Percentiles rank a stretch among this genome's conserved stretches.
Conservation (phyloP, 2,329 filamentous ascomycete genomes). For the Annulohypoxylon truncatum region DNA sequence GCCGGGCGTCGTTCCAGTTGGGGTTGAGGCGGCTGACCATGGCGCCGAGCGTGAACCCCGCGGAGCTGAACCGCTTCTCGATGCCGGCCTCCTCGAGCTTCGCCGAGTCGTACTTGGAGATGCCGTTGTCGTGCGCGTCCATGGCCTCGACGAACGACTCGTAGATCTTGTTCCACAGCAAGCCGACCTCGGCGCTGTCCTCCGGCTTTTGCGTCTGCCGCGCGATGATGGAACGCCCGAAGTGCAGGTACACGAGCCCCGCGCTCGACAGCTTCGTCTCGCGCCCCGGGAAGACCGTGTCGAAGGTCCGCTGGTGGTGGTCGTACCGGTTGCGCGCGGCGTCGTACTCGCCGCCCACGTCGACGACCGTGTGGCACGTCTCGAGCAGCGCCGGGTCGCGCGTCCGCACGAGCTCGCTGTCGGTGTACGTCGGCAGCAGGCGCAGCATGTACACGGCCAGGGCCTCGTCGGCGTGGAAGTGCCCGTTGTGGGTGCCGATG, state of each 20-base stretch:
- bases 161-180: conserved; percentile 91
- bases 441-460: conserved; percentile 96
- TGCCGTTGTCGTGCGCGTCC: conserved; percentile 97
- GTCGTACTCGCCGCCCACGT: conserved; percentile 97
- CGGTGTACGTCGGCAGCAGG: conserved; percentile 81
- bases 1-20: conserved; percentile 77
- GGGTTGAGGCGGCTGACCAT: conserved; percentile 84
- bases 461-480: conserved; percentile 99
- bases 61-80: conserved; percentile 84
- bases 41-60: conserved; percentile 85
- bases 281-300: conserved; percentile 83
- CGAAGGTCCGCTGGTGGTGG: conserved; percentile 95
- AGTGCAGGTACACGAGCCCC: conserved; percentile 95
- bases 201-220: conserved; percentile 63
- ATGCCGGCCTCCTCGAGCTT: conserved; percentile 76
- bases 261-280: conserved; percentile 92
- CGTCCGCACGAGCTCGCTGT: conserved; percentile 82
- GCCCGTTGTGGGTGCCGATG: conserved; percentile 96
- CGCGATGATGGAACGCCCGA: conserved; percentile 85
- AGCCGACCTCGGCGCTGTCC: conserved; percentile 73
- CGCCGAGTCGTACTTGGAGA: conserved; percentile 81
- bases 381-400: conserved; percentile 83
- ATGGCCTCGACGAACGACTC: conserved; percentile 93
- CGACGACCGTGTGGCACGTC: conserved; percentile 92
- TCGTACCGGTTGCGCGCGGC: conserved; percentile 82